phyloP scores from a whole-genome alignment of 2,329 filamentous ascomycete species.

The Xylaria sp. region DNA sequence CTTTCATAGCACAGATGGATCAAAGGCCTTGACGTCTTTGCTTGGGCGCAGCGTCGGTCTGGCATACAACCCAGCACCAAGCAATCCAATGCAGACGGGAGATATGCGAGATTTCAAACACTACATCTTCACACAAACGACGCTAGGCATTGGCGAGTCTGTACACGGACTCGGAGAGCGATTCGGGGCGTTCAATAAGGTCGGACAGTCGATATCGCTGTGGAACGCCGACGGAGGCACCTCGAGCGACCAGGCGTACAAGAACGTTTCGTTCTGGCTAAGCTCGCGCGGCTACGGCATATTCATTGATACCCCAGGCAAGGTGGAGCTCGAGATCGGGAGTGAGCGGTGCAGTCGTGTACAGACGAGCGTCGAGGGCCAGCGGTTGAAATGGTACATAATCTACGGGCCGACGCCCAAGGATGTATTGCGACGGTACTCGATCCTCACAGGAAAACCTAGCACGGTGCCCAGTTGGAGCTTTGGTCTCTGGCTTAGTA shows the following conservation, averaged over 20 bases:
- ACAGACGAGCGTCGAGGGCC: slow-evolving; percentile 74
- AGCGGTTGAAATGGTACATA: slow-evolving; percentile 77
- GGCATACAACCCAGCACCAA: slow-evolving; percentile 64
- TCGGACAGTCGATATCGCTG: slow-evolving; percentile 74
- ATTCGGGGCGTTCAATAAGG: slow-evolving; percentile 80
- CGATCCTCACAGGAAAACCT: slow-evolving; percentile 72
- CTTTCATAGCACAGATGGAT: slow-evolving; percentile 62
- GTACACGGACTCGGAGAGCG: slow-evolving; percentile 80
- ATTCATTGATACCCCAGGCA: slow-evolving; percentile 76
- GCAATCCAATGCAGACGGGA: slow-evolving; percentile 61
- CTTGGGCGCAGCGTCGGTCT: slow-evolving; percentile 65
- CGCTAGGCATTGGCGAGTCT: slow-evolving; percentile 68
- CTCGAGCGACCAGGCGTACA: slow-evolving; percentile 76
- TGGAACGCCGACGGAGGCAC: slow-evolving; percentile 74
- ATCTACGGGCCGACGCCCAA: slow-evolving; percentile 78
- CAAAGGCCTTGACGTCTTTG: slow-evolving; percentile 64
- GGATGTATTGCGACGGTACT: slow-evolving; percentile 75
- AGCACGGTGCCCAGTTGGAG: slow-evolving; percentile 76
- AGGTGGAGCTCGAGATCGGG: slow-evolving; percentile 77
- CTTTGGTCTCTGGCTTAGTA: slow-evolving; percentile 80
- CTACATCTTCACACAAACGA: slow-evolving; percentile 67
- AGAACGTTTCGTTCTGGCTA: slow-evolving; percentile 76
- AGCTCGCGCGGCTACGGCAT: slow-evolving; percentile 79
- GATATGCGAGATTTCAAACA: slow-evolving; percentile 64
- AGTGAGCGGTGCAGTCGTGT: slow-evolving; percentile 77